Evolutionary conservation across 1,139 yeast genomes (phyloP).

Genomic region (Protomyces arabidopsidicola): DNA sequence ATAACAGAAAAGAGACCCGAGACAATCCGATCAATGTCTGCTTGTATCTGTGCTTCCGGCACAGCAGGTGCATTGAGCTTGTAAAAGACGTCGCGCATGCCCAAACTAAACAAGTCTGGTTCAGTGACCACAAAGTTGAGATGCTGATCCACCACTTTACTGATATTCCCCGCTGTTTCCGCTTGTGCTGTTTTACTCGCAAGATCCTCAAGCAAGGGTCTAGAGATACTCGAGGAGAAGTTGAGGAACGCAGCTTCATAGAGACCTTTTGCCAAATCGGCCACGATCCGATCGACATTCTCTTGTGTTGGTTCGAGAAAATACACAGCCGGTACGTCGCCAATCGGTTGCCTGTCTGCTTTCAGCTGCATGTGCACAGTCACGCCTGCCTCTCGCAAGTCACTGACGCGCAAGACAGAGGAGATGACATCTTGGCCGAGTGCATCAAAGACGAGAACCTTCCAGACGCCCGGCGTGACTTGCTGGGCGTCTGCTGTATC

Average conservation of each 20-base stretch:
- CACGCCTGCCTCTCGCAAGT: conserved; percentile 66
- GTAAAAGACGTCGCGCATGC: conserved; percentile 60
- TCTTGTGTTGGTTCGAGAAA: conserved; percentile 82
- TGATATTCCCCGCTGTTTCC: conserved; percentile 58
- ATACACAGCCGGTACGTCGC: conserved; percentile 92
- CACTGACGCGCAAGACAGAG: conserved; percentile 84
- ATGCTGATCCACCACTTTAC: conserved; percentile 91
- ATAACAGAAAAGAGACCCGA: conserved; percentile 75
- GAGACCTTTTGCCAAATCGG: conserved; percentile 66
- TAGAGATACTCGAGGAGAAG: conserved; percentile 71
- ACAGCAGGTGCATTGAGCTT: conserved; percentile 65
- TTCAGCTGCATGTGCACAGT: conserved; percentile 65
- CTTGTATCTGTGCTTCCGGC: conserved; percentile 68
- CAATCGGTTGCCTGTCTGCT: conserved; percentile 67
- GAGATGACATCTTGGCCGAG: conserved; percentile 81
- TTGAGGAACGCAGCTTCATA: conserved; percentile 79
- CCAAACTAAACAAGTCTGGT: conserved; percentile 80
- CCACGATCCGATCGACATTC: conserved; percentile 62
- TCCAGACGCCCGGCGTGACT: conserved; percentile 54
- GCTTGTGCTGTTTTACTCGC: conserved; percentile 67
- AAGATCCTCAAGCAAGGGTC: conserved; percentile 78
- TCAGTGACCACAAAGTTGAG: conserved; percentile 88
- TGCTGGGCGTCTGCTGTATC: neutral
- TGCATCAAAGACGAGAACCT: conserved; percentile 78
- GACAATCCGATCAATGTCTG: conserved; percentile 64